Base-by-base conservation (phyloP, 164 flowering plant species). In the Platanus orientalis region DNA sequence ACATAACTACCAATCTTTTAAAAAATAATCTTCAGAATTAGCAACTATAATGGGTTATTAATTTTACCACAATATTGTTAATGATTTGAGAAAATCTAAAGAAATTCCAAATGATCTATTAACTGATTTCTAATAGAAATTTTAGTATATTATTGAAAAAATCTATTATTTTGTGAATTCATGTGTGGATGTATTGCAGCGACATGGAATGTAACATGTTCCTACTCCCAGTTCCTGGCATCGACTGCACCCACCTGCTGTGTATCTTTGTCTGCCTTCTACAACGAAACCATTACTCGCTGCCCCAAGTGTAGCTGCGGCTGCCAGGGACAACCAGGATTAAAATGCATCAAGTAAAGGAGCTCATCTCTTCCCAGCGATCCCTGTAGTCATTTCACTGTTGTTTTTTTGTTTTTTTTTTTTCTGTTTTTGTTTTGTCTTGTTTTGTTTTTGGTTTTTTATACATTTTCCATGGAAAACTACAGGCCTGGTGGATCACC, bases 291-390 rank as follows among this genome's bases (percentile, higher is more conserved):
- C 9, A 78, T 86, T 20, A 74, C 75, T 28, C 76, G 74, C 24
- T 92, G 96, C 75, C 86, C 88, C 0, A 54, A 29, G 16, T 89
- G 98, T 72, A 89, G 95, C 62, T 92, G 98, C 57, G 67, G 71
- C 16, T 92, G 96, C 71, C 83, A 57, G 42, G 84, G 70, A 44
- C 60, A 52, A 28, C 65, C 76, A 1, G 80, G 76, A 30, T 13
- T 58, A 9, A 59, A 76, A 26, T 89, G 96, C 59, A 65, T 79
- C 7, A 71, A 75, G 94, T 86, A 80, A 10, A 27, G 12, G 16
- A 13, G 20, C 55, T 17, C 0, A 4, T 56, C 45, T 4, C 11
- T 11, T 21, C 2, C 1, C 19, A 5, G 1, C 14, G 6, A n/a
- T 20, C 26, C 12, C 52, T 30, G 26, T 0, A 36, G 17, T 24